Base-by-base conservation (phyloP, 2,329 filamentous ascomycete genomes). In the Fusarium nelsonii region DNA sequence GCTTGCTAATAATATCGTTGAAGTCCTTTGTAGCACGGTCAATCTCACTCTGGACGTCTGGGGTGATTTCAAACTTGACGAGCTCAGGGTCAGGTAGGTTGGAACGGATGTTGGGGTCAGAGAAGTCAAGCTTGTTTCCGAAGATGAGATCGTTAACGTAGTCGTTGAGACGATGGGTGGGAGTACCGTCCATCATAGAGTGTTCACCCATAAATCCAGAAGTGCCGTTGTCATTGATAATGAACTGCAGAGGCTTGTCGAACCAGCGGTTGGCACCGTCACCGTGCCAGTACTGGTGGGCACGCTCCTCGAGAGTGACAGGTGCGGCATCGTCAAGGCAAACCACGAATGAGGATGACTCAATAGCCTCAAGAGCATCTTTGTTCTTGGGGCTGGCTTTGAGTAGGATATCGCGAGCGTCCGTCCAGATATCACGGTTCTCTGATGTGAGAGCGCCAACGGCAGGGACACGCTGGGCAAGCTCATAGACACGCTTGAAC, bases 131-230 rank as follows among this genome's bases (percentile, higher is more conserved):
- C 79, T 96, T 97, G 83, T 97, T 95, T 83, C 91, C 91, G 82
- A 97, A 94, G 80, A 98, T 97, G 76, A 92, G 87, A 78, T 92
- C 90, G 83, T 95, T 97, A 78, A 97, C 87, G 77, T 94, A 96
- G 85, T 99, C 96, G 80, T 97, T 99, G 16, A 99, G 87, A 44
- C 97, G 91, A 82, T 98, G 96, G 4, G 97, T 99, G 2, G 97
- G 94, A 8, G 96, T 99, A 70, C 97, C 96, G 78, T 99, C 96
- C 97, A 99, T 99, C 96, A 99, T 98, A 75, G 92, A 97, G 86
- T 99, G 96, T 83, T 99, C 96, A 76, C 96, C 96, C 87, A 94
- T 95, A 86, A 99, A 99, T 65, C 96, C 96, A 3, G 96, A 92
- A 9, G 96, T 97, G 73, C 96, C 96, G 79, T 99, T 99, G 79